These are phyloP conservation scores for Lagenaria siceraria DNA, from an alignment of 306 rosid genomes.

Conservation along the genomic window DNA sequence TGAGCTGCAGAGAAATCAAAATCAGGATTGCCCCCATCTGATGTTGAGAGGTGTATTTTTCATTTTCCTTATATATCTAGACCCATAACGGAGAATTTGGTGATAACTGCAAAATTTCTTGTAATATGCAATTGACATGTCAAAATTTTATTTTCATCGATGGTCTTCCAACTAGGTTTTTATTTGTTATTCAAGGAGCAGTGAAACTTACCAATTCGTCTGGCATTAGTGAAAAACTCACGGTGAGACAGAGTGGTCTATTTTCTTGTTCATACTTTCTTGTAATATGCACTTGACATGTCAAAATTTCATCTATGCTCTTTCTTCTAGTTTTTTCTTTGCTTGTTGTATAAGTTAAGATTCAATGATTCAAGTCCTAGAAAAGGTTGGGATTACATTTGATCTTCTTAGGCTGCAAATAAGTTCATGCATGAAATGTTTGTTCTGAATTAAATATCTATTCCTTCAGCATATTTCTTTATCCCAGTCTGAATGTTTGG, in stretches of 20 bases:
- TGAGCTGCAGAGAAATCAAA: conserved; percentile 45
- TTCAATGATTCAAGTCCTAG: neutral
- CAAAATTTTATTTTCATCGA: conserved; percentile 1
- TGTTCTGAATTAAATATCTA: neutral
- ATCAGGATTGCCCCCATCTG: conserved; percentile 43
- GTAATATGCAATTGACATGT: conserved; percentile 9
- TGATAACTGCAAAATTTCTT: neutral
- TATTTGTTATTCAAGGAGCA: conserved; percentile 80
- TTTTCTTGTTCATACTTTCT: neutral
- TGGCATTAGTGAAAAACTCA: conserved; percentile 27
- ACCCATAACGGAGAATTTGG: neutral
- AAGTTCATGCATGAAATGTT: neutral
- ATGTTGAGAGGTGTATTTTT: conserved; percentile 55
- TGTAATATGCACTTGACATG: neutral
- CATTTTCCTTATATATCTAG: neutral
- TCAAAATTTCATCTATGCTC: neutral
- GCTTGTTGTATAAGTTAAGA: neutral
- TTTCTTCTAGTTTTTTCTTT: neutral
- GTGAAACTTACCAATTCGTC: conserved; percentile 34
- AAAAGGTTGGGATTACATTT: neutral
- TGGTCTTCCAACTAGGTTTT: conserved; percentile 40
- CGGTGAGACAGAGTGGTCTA: conserved; percentile 30
- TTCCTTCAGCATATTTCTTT: neutral
- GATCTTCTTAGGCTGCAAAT: neutral
- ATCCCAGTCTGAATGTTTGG: neutral